phyloP scores from a whole-genome alignment of 139 green algal genomes.

The Yamagishiella unicocca region DNA sequence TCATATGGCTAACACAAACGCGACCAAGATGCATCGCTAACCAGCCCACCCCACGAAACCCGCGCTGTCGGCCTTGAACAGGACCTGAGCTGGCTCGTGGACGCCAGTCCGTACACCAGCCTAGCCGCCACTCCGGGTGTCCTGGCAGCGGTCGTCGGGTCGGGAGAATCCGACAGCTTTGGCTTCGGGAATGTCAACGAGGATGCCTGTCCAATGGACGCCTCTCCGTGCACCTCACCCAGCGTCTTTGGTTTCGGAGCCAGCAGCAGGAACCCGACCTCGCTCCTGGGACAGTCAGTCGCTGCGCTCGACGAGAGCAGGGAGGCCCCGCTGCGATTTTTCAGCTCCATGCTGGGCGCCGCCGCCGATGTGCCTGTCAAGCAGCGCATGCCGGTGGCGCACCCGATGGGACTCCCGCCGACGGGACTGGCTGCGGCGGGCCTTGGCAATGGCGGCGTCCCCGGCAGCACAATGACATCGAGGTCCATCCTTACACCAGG shows the following conservation, averaged over 20 bases:
- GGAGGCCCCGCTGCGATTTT: too few relatives aligned
- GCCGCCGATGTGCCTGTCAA: too few relatives aligned
- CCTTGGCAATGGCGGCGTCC: neutral
- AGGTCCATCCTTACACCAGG: too few relatives aligned
- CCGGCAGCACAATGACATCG: neutral
- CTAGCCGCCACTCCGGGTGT: neutral
- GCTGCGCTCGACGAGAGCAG: too few relatives aligned
- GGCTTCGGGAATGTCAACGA: neutral
- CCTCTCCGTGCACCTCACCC: neutral
- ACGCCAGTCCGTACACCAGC: conserved; percentile 1
- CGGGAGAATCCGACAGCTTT: neutral
- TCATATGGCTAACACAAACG: too few relatives aligned
- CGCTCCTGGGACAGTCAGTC: neutral
- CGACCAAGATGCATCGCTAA: neutral
- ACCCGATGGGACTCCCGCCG: neutral
- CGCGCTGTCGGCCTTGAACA: neutral
- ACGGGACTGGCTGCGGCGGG: neutral
- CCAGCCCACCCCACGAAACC: too few relatives aligned
- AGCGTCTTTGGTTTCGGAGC: neutral
- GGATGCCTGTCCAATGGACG: neutral
- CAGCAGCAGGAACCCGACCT: neutral
- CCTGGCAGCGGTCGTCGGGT: neutral
- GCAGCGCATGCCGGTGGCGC: neutral
- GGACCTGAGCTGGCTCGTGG: conserved; percentile 42
- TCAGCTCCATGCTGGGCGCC: too few relatives aligned